phyloP scores from a whole-genome alignment of 192 early-diverging fungal genomes.

The Linnemannia schmuckeri region DNA sequence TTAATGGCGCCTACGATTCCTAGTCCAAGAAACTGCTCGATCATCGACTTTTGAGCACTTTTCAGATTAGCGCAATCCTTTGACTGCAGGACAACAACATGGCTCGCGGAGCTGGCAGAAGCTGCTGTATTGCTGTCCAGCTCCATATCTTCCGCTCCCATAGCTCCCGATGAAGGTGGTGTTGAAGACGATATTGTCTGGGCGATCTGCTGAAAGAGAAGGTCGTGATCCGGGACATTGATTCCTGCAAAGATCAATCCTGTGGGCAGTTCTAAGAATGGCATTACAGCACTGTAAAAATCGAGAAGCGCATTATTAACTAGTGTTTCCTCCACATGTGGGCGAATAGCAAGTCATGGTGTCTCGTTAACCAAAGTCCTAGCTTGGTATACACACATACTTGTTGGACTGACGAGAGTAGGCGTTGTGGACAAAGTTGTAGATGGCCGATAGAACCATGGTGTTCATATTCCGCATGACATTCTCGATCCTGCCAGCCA shows the following conservation, averaged over 20 bases:
- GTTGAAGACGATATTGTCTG: conserved; percentile 41
- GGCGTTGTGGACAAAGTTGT: conserved; percentile 70
- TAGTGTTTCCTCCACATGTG: neutral
- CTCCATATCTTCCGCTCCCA: neutral
- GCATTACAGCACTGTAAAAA: conserved; percentile 54
- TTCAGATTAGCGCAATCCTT: conserved; percentile 76
- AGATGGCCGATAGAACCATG: conserved; percentile 66
- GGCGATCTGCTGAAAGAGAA: conserved; percentile 76
- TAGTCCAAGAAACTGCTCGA: conserved; percentile 74
- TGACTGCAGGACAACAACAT: conserved; percentile 77
- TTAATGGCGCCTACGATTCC: conserved; percentile 31
- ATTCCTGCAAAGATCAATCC: conserved; percentile 79
- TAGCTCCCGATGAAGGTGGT: neutral
- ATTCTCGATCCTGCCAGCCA: conserved; percentile 59
- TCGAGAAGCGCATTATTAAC: neutral
- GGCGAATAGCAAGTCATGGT: no score
- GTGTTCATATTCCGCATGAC: conserved; percentile 72
- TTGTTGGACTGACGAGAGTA: conserved; percentile 51
- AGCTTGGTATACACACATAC: conserved; percentile 9
- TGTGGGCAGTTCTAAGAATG: conserved; percentile 78
- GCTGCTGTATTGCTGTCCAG: neutral
- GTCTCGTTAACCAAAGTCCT: neutral
- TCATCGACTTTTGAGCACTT: conserved; percentile 71
- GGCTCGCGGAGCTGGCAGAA: conserved; percentile 24
- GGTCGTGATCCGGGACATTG: conserved; percentile 83